Evolutionary conservation across 2,329 filamentous ascomycete species (phyloP), one percentile per base, ranked within the genome.

Genomic region (Albophoma yamanashiensis): DNA sequence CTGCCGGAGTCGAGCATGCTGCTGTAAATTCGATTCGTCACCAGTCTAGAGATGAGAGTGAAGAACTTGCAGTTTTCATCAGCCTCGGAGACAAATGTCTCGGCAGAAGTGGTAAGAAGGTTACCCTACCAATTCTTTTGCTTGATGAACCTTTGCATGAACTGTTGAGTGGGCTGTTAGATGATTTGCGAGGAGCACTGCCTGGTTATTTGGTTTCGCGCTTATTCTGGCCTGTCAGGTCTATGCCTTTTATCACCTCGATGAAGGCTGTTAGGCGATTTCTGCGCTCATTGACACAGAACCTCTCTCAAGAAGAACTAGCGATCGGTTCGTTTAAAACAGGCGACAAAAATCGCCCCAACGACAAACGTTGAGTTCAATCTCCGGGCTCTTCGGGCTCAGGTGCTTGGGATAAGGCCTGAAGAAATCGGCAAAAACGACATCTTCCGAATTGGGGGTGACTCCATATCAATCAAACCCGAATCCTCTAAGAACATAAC

Each of bases 11-110:
- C 20, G 38, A 34, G 11, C 61, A 63, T 25, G 60, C 60, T 36
- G 57, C 17, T 22, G 60, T 59, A 34, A 62, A 62, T 27, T 60
- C 63, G 11, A n/a, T 62, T 4, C 47, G 40, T 14, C 55, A 20
- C 2, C 36, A 39, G 2, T 27, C 38, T 25, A 8, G 12, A 1
- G 9, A 14, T 8, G 12, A 9, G 2, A 5, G 25, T 9, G 34
- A 25, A 2, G 14, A 55, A 12, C 12, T 11, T 17, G 43, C 42
- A 38, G 27, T 25, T 0, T 34, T 40, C 17, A 38, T 40, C 7
- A 45, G 38, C 22, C 34, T 57, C 55, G 2, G n/a, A 14, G 38
- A 56, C 2, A 38, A 27, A 25, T 27, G 22, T 27, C 45, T 50
- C 9, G 45, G 43, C 2, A 22, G 12, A 50, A 2, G 9, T 3